Conservation (phyloP, 371 early-diverging fungal species). For the Mortierella sp. region DNA sequence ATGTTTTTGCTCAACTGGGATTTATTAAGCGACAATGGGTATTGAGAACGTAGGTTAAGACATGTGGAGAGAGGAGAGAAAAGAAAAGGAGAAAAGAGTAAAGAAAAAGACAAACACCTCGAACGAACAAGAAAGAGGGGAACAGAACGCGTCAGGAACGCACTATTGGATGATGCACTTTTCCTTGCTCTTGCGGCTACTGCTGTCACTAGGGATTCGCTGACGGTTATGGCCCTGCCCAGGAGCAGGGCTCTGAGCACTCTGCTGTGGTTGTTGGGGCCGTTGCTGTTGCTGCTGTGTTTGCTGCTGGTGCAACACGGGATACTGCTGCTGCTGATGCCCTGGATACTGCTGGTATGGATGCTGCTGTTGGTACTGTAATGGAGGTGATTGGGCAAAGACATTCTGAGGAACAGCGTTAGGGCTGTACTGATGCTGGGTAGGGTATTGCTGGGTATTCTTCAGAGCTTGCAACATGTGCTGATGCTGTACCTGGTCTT, state of each 20-base stretch:
- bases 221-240: slow-evolving; percentile 26
- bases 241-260: background rate
- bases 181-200: slow-evolving; percentile 32
- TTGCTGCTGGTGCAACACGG: background rate
- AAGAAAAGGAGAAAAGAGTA: background rate
- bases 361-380: background rate
- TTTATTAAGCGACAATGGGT: background rate
- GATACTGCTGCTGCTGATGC: background rate
- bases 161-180: slow-evolving; percentile 42
- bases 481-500: slow-evolving; percentile 21
- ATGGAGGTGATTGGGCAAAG: background rate
- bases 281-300: slow-evolving; percentile 4
- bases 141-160: background rate
- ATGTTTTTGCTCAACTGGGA: too few species aligned
- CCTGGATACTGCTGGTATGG: background rate
- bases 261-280: slow-evolving; percentile 10
- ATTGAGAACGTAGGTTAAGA: background rate
- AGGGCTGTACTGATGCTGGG: background rate
- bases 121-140: background rate
- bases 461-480: background rate
- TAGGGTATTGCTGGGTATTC: background rate
- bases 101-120: background rate
- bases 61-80: background rate
- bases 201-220: slow-evolving; percentile 39
- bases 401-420: background rate